Conservation (phyloP, 139 green algal species). For the Tetradesmus obliquus region DNA sequence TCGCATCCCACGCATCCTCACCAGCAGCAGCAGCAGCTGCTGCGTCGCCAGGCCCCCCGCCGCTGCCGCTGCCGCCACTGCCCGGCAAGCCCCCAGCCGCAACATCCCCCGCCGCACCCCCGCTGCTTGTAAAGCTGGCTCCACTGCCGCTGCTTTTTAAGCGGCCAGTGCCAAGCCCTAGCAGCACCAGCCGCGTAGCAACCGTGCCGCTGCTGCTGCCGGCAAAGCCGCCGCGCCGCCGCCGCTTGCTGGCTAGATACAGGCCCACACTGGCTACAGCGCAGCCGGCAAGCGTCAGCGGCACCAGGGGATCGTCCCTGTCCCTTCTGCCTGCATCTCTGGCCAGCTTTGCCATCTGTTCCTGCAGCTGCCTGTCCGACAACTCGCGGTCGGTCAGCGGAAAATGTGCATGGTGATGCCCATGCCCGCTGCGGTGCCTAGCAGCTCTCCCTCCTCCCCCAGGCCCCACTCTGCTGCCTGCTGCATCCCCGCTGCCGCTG, state of each 20-base stretch:
- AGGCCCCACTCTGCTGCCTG: not conserved
- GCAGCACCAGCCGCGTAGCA: not conserved
- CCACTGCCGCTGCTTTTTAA: not conserved
- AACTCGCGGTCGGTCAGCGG: constrained; percentile 28
- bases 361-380: constrained; percentile 43
- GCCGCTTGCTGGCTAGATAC: constrained; percentile 27
- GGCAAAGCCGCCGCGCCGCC: not conserved
- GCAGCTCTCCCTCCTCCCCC: not conserved
- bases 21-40: not conserved
- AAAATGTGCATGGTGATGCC: constrained; percentile 1
- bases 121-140: not conserved
- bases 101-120: not conserved
- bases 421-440: not conserved
- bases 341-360: constrained; percentile 39
- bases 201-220: not conserved
- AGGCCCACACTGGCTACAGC: constrained; percentile 19
- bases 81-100: not conserved
- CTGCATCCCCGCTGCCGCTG: not conserved
- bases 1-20: not conserved
- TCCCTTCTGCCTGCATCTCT: not conserved
- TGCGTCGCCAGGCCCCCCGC: not conserved
- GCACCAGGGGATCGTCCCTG: constrained; percentile 33
- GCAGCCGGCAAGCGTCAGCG: constrained; percentile 39
- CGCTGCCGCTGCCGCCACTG: not conserved
- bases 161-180: not conserved